Conservation (phyloP, 164 flowering plant species). For the Annona squamosa region DNA sequence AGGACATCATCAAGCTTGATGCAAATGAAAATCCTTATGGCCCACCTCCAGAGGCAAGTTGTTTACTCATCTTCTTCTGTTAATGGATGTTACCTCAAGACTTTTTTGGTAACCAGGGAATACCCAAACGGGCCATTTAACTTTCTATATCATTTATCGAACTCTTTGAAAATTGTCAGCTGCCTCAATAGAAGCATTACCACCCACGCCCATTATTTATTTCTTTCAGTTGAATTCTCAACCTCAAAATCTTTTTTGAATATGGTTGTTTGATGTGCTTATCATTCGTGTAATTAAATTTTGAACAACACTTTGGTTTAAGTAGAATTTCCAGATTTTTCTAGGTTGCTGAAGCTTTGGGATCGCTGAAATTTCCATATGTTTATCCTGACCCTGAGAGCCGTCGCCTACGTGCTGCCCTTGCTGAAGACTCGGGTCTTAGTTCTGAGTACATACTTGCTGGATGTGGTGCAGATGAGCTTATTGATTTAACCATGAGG, state of each 20-base stretch:
- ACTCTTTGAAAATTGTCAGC: not conserved
- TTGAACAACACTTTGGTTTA: slow-evolving; percentile 11
- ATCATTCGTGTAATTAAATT: not conserved
- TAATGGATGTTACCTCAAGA: not conserved
- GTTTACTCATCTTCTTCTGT: not conserved
- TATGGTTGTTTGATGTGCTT: not conserved
- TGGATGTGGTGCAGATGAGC: slow-evolving; percentile 99
- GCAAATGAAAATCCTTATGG: slow-evolving; percentile 99
- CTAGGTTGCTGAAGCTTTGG: slow-evolving; percentile 86
- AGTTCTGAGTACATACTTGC: slow-evolving; percentile 84
- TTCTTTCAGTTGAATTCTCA: not conserved
- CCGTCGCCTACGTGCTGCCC: slow-evolving; percentile 81
- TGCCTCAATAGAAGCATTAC: too few species aligned
- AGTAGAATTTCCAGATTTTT: slow-evolving; percentile 29
- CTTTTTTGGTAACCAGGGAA: not conserved
- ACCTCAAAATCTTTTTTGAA: not conserved
- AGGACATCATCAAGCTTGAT: slow-evolving; percentile 90
- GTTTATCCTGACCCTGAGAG: slow-evolving; percentile 96
- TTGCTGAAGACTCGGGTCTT: slow-evolving; percentile 90
- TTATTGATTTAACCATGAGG: slow-evolving; percentile 97
- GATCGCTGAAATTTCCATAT: slow-evolving; percentile 73
- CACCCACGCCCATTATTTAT: too few species aligned
- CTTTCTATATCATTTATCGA: not conserved
- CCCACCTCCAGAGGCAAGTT: slow-evolving; percentile 98
- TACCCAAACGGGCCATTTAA: not conserved